phyloP scores from a whole-genome alignment of 352 stramenopile species.

The Hyaloperonospora brassicae region DNA sequence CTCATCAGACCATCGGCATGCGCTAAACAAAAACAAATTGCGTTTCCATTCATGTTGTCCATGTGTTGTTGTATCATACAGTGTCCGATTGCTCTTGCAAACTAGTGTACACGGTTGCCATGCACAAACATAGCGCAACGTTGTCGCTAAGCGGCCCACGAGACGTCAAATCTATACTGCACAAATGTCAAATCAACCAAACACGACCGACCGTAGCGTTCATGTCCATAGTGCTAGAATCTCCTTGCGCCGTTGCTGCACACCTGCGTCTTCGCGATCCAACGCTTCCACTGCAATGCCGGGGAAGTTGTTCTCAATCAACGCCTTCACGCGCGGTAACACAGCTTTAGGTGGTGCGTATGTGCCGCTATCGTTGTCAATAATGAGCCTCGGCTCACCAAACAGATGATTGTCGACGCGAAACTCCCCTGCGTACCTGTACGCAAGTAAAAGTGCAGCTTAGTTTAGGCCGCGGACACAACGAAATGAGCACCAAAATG shows the following conservation, averaged over 20 bases:
- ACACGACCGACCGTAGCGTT: not conserved
- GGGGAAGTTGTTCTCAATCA: conserved; percentile 35
- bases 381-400: conserved; percentile 27
- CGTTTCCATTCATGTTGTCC: no score
- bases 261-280: conserved; percentile 21
- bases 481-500: no score
- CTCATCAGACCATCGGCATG: no score
- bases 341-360: conserved; percentile 31
- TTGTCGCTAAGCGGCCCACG: not conserved
- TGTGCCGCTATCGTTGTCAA: conserved; percentile 38
- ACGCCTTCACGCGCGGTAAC: conserved; percentile 25
- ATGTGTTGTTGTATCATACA: not conserved
- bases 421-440: conserved; percentile 34
- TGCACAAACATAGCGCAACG: not conserved
- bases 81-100: not conserved
- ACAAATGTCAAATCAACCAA: not conserved
- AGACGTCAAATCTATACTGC: not conserved
- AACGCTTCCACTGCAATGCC: conserved; percentile 25
- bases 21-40: no score
- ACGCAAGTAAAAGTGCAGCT: conserved; percentile 3
- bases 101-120: not conserved
- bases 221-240: conserved; percentile 27
- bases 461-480: not conserved
- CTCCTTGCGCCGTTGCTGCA: conserved; percentile 22
- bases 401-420: conserved; percentile 22